These are phyloP conservation scores for Ceratocystis lukuohia DNA, from an alignment of 2,329 filamentous ascomycete genomes.

Conservation along the genomic window DNA sequence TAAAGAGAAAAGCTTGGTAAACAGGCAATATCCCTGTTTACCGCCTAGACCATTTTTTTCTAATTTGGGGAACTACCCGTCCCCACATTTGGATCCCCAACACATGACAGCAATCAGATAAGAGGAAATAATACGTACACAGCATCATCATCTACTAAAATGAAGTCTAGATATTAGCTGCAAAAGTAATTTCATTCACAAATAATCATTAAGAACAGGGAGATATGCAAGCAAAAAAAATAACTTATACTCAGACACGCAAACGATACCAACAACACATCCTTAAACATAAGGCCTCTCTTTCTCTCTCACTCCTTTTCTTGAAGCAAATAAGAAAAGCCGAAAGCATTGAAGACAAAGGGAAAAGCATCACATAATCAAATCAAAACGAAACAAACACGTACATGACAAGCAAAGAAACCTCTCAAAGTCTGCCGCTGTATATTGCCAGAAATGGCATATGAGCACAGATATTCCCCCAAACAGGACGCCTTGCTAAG, in stretches of 20 bases:
- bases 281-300: background rate
- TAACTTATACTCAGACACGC: background rate
- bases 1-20: background rate
- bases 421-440: background rate
- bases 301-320: no score
- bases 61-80: background rate
- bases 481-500: background rate
- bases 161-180: background rate
- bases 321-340: no score
- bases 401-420: background rate
- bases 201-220: background rate
- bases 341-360: background rate
- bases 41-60: background rate
- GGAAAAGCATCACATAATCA: background rate
- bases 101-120: no score
- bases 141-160: no score
- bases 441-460: background rate
- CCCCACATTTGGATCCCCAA: background rate
- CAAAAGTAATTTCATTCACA: background rate
- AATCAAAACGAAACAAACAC: background rate
- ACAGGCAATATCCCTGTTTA: background rate
- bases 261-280: background rate
- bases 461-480: background rate
- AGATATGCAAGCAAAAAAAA: background rate
- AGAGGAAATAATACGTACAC: no score